Conservation (phyloP, 2,329 filamentous ascomycete genomes). For the Pyricularia sp. region DNA sequence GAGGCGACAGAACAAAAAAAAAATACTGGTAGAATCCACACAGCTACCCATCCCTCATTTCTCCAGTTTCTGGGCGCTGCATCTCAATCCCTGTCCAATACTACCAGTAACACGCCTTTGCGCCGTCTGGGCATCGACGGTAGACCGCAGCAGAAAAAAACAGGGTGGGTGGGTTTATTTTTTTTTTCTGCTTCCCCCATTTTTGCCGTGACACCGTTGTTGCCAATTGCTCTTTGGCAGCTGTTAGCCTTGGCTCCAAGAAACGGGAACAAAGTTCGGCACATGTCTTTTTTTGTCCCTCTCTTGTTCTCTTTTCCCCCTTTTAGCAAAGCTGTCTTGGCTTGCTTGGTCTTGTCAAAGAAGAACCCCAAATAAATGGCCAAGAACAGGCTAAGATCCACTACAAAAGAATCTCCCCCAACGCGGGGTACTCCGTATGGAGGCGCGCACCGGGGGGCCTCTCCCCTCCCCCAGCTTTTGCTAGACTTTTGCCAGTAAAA, state of each 20-base stretch:
- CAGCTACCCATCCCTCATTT: neutral
- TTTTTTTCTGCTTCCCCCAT: neutral
- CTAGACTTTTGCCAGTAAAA: too few species aligned
- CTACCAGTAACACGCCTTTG: neutral
- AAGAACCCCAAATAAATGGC: neutral
- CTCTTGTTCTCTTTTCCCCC: neutral
- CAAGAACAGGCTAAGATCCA: conserved; percentile 5
- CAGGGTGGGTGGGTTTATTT: neutral
- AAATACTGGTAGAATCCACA: neutral
- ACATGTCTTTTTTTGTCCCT: neutral
- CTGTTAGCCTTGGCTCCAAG: neutral
- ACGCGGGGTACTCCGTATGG: conserved; percentile 3
- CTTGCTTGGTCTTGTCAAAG: neutral
- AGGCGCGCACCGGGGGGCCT: neutral
- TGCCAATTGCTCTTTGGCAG: neutral
- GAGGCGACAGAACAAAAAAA: neutral
- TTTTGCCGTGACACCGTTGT: neutral
- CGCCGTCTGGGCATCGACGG: neutral
- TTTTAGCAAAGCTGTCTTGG: neutral
- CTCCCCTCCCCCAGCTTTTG: neutral
- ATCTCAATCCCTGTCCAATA: neutral
- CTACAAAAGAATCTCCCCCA: neutral
- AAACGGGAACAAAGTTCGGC: conserved; percentile 2
- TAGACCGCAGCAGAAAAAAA: neutral
- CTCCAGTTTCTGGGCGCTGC: neutral